Evolutionary conservation across 805 yeast genomes (phyloP).

Genomic region (Candida germanica): DNA sequence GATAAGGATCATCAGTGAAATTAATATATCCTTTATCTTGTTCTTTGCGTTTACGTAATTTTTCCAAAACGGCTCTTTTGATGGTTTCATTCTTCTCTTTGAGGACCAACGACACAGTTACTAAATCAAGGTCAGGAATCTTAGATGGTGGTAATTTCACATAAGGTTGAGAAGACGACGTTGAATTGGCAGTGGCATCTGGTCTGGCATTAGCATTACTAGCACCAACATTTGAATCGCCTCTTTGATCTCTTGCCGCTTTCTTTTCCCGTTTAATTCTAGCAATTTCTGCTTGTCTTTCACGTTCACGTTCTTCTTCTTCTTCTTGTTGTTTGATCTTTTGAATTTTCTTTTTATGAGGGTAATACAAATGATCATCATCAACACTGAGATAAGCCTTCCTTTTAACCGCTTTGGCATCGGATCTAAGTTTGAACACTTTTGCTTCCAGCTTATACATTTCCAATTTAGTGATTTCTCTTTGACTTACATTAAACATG

Average conservation of each 20-base stretch:
- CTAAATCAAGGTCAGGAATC: constrained; percentile 88
- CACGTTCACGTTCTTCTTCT: constrained; percentile 24
- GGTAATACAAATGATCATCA: constrained; percentile 78
- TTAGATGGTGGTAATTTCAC: constrained; percentile 86
- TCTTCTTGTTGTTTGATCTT: constrained; percentile 37
- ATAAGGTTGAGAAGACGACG: constrained; percentile 62
- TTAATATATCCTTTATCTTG: constrained; percentile 78
- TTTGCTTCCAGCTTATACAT: constrained; percentile 59
- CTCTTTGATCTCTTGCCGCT: constrained; percentile 12
- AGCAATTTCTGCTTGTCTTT: constrained; percentile 20
- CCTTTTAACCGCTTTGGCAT: constrained; percentile 72
- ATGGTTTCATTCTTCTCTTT: constrained; percentile 75
- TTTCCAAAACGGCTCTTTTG: constrained; percentile 80
- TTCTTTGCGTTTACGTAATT: constrained; percentile 66
- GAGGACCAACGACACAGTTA: constrained; percentile 73
- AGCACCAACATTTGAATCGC: constrained; percentile 4
- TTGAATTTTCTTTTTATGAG: constrained; percentile 59
- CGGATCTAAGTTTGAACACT: constrained; percentile 69
- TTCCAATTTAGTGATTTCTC: constrained; percentile 66
- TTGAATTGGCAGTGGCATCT: constrained; percentile 12
- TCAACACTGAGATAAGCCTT: constrained; percentile 74
- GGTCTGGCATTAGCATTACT: constrained; percentile 1
- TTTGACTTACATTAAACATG: constrained; percentile 63
- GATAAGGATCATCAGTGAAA: constrained; percentile 80
- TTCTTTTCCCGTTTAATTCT: constrained; percentile 22